phyloP scores from a whole-genome alignment of 1,284 basidiomycete genomes.

The Malassezia brasiliensis region DNA sequence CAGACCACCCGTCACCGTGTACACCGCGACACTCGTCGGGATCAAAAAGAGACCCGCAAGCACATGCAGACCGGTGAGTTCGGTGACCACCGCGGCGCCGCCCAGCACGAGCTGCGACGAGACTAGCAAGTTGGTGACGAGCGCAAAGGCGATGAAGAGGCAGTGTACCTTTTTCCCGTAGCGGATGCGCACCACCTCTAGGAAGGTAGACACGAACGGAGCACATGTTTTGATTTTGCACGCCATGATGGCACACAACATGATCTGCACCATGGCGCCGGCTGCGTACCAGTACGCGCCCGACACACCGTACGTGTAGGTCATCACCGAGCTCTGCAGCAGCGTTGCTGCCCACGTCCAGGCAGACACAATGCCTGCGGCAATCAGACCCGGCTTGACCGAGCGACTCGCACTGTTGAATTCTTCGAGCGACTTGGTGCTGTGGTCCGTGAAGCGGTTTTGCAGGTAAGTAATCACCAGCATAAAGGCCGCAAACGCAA shows the following conservation, averaged over 20 bases:
- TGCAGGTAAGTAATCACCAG: slow-evolving; percentile 35
- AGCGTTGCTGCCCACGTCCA: slow-evolving; percentile 53
- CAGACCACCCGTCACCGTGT: slow-evolving; percentile 42
- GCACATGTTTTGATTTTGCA: slow-evolving; percentile 56
- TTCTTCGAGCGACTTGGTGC: slow-evolving; percentile 35
- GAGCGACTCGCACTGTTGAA: slow-evolving; percentile 40
- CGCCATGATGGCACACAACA: slow-evolving; percentile 55
- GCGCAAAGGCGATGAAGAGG: slow-evolving; percentile 66
- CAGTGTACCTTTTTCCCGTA: slow-evolving; percentile 68
- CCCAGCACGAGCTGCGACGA: slow-evolving; percentile 41
- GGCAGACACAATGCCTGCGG: slow-evolving; percentile 66
- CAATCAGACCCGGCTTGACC: slow-evolving; percentile 73
- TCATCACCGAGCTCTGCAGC: slow-evolving; percentile 57
- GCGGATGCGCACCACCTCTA: slow-evolving; percentile 60
- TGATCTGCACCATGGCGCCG: slow-evolving; percentile 57
- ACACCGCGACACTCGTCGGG: slow-evolving; percentile 34
- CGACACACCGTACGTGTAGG: slow-evolving; percentile 18
- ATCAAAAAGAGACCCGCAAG: slow-evolving; percentile 39
- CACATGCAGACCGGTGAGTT: slow-evolving; percentile 54
- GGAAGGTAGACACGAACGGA: slow-evolving; percentile 56
- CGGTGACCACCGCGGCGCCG: slow-evolving; percentile 35
- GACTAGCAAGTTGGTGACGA: slow-evolving; percentile 58
- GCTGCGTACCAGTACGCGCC: slow-evolving; percentile 30
- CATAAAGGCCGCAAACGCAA: slow-evolving; percentile 31
- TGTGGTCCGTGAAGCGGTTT: slow-evolving; percentile 30